Percentiles rank a stretch among this genome's conserved stretches.
These are phyloP conservation scores for Plectosphaerella sp. DNA, from an alignment of 2,329 filamentous ascomycete species.

Conservation along the genomic window DNA sequence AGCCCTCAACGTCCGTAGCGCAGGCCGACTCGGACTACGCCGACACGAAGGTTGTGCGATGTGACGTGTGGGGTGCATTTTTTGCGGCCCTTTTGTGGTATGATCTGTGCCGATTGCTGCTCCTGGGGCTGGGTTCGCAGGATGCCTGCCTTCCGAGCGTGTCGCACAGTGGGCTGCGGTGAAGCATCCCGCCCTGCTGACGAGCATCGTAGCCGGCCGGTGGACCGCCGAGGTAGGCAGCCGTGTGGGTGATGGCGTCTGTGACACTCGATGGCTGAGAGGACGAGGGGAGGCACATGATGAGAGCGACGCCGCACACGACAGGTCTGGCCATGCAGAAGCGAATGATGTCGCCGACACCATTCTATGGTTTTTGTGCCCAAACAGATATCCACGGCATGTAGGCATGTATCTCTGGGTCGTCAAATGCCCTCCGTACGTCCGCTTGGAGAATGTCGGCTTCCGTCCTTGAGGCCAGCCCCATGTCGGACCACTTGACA, in stretches of 20 bases:
- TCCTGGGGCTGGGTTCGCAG: too few species aligned
- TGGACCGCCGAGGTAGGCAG: too few species aligned
- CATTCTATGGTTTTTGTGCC: conserved; percentile 27
- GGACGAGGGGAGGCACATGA: not conserved
- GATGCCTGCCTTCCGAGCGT: too few species aligned
- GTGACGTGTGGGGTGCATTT: not conserved
- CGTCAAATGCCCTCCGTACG: conserved; percentile 24
- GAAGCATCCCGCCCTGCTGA: too few species aligned
- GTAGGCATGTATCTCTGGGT: conserved; percentile 25
- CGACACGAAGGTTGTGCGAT: not conserved
- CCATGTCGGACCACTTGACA: conserved; percentile 21
- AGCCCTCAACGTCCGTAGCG: not conserved
- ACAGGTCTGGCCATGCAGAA: too few species aligned
- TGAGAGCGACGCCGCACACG: too few species aligned
- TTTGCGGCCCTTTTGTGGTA: too few species aligned
- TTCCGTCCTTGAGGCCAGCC: conserved; percentile 23
- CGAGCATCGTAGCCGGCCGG: too few species aligned
- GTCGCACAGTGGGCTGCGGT: too few species aligned
- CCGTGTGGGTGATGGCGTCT: not conserved
- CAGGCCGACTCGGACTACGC: not conserved
- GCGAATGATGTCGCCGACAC: too few species aligned
- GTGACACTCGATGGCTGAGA: not conserved
- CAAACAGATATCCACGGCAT: conserved; percentile 31
- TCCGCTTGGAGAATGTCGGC: conserved; percentile 24
- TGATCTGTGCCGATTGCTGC: too few species aligned